Evolutionary conservation across 2,329 filamentous ascomycete species (phyloP), one percentile per base, ranked within the genome.

Genomic region (Colletotrichum cordylinicola): DNA sequence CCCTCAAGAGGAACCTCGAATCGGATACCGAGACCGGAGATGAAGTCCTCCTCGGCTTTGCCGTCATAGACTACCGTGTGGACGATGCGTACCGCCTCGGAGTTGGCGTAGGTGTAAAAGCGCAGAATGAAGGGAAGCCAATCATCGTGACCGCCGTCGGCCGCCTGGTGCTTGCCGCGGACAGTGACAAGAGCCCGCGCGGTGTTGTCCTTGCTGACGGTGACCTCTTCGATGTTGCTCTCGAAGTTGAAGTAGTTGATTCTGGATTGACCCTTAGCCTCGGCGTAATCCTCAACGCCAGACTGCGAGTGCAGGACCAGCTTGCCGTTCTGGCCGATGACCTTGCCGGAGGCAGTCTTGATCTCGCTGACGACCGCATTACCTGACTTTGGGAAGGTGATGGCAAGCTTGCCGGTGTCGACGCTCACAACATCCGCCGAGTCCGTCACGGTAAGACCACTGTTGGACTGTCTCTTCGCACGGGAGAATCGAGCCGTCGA

Each of bases 51-150:
- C 5, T 86, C 81, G 1, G 86, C 80, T 6, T 89, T 83, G 3
- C 87, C 88, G 55, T 92, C 89, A 67, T 88, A 91, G 3, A 91
- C 82, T n/a, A 92, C 82, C 27, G 86, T 91, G 78, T 93, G 91
- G 0, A 92, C 83, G 1, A 91, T 82, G 43, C 87, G 86, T 56
- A 93, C 88, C 0, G 89, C 86, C 60, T 90, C 87, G 0, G 91
- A 92, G 76, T 89, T 85, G 35, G 88, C 85, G 78, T 92, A 92
- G 0, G 93, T 81, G 74, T 93, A 93, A 78, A 92, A 91, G 2
- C 91, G 87, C 3, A 91, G 85, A 86, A 69, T 84, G 21, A 88
- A 93, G 0, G 88, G 90, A 2, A 92, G 83, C 89, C 89, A 91
- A 18, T 87, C 83, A 3, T 82, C 83, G 69, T 88, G 87, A 8